Evolutionary conservation across 2,329 filamentous ascomycete genomes (phyloP).

Genomic region (Fusarium lateritium): DNA sequence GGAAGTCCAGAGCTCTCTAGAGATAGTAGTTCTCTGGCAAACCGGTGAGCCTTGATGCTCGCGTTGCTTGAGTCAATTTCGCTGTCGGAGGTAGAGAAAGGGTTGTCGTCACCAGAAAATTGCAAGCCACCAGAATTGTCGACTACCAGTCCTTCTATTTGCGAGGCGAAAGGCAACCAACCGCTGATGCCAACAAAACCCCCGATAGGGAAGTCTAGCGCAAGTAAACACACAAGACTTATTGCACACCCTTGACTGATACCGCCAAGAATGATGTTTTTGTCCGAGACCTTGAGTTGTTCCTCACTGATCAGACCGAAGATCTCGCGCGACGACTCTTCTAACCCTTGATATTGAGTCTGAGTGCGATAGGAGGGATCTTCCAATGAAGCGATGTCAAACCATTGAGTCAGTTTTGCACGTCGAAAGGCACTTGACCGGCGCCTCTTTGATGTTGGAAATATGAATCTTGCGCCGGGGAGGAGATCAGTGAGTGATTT

Average conservation of each 20-base stretch:
- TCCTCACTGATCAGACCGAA: slow-evolving; percentile 55
- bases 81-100: slow-evolving; percentile 42
- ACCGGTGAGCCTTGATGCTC: slow-evolving; percentile 48
- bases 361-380: slow-evolving; percentile 59
- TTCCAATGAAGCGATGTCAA: slow-evolving; percentile 60
- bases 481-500: slow-evolving; percentile 52
- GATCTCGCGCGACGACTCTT: slow-evolving; percentile 57
- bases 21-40: slow-evolving; percentile 52
- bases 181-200: slow-evolving; percentile 65
- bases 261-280: slow-evolving; percentile 64
- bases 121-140: slow-evolving; percentile 11
- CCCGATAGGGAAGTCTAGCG: slow-evolving; percentile 55
- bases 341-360: slow-evolving; percentile 61
- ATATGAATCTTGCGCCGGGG: slow-evolving; percentile 63
- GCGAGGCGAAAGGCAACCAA: slow-evolving; percentile 59
- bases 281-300: slow-evolving; percentile 43
- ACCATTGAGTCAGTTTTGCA: slow-evolving; percentile 65
- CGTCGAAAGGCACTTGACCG: slow-evolving; percentile 61
- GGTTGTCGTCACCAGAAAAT: slow-evolving; percentile 35
- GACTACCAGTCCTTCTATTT: slow-evolving; percentile 51
- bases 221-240: slow-evolving; percentile 59
- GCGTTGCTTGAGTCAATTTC: not conserved
- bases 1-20: slow-evolving; percentile 30
- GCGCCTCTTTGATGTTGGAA: slow-evolving; percentile 63
- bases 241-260: slow-evolving; percentile 69